Evolutionary conservation across 352 stramenopile species (phyloP), one percentile per base, ranked within the genome.

Genomic region (Pythium folliculosum): DNA sequence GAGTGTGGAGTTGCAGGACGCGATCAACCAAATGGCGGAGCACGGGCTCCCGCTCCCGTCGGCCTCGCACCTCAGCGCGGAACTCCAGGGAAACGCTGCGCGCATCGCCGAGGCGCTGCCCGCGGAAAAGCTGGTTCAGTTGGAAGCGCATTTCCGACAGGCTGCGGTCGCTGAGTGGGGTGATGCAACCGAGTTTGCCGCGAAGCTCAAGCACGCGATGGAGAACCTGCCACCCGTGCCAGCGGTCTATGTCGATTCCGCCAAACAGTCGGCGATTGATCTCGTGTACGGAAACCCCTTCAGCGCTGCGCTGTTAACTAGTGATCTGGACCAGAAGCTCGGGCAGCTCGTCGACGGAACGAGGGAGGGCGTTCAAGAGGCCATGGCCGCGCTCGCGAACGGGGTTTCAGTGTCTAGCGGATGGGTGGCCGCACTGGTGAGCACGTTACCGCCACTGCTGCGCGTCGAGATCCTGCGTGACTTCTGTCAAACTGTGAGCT

Each of bases 391-490:
- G 5, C 47, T 81, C 49, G 58, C 60, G 3, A 61, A 68, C 25
- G 68, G 70, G 16, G 21, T 71, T 19, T 62, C 58, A 1, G 38
- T 21, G 5, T 45, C 61, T 9, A 40, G n/a, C 68, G 49, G 70
- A 32, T 35, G 55, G 56, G 14, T 51, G 57, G 22, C 38, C 53
- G 14, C 60, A 47, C 2, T 75, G 52, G 43, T 77, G 13, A 54
- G 63, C 16, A 55, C 53, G 37, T 71, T 85, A 13, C 77, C 77
- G 17, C 71, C 75, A 12, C 51, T 85, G 16, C 52, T 82, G 27
- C 73, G 76, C 10, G 50, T 86, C 9, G 77, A 82, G 21, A 83
- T 86, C 25, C 47, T 73, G n/a, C 75, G 77, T 3, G 77, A 86
- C 22, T 86, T 82, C 47, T 71, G 72, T n/a, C 76, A 83, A 53